Base-by-base conservation (phyloP, 345 rosid genomes). In the Raphanus sativus region DNA sequence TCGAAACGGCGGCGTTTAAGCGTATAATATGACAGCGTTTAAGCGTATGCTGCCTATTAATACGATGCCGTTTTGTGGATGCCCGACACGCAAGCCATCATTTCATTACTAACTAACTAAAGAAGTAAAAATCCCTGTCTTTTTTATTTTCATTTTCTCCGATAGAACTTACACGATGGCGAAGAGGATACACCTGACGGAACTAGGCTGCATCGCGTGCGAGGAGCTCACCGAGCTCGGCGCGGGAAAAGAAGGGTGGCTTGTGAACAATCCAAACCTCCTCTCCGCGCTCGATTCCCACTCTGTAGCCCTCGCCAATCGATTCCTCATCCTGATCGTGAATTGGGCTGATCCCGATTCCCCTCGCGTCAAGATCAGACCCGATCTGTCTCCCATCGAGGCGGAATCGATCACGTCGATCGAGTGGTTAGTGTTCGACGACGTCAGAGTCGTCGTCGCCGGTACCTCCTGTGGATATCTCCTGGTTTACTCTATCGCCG, bases 231-330 rank as follows among this genome's bases (percentile, higher is more conserved):
- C 81, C 45, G 92, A 92, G 12, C 81, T 95, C 34, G 97, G 98
- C 29, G 97, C 99, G 2, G 99, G 99, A 1, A 89, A 89, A 77
- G 98, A 95, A 81, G 96, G 97, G 1, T 92, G 99, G 99, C 89
- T 92, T 2, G 89, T 81, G 25, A 84, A 91, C 54, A 85, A 84
- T 29, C 90, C 94, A 0, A 83, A 81, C 74, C 82, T 92, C 26
- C 79, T 83, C 4, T 87, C 87, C 84, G 92, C 99, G 1, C 89
- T 92, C 15, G 97, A 89, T 78, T 76, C 85, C 25, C 91, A 89
- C 75, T 85, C 89, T 33, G 34, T 92, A 67, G 93, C 98, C 71
- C 72, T 92, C 73, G 91, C 98, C 69, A 87, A 86, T 77, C 84
- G 86, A 12, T 81, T 32, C 71, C 65, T 87, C 56, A 77, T 92